Percentiles rank a stretch among this genome's conserved stretches.
Conservation (phyloP, 345 rosid genomes). For the Citrus medica region DNA sequence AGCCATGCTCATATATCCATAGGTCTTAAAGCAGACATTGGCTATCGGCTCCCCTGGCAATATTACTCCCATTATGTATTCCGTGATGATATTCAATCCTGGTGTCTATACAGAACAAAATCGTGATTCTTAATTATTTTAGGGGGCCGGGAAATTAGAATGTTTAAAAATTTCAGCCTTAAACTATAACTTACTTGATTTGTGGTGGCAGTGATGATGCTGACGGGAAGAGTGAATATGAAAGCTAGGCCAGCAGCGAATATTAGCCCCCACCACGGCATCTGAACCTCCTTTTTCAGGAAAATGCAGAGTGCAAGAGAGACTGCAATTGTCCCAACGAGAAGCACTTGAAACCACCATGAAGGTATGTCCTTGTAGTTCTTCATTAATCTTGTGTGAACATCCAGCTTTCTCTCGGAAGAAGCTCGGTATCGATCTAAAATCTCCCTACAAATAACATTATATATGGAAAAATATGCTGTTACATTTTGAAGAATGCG, state of each 20-base stretch:
- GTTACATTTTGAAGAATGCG: background rate
- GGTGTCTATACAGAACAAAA: conserved; percentile 23
- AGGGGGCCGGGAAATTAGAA: background rate
- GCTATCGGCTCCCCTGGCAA: conserved; percentile 34
- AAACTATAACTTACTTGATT: conserved; percentile 33
- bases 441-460: conserved; percentile 33
- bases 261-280: conserved; percentile 52
- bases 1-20: conserved; percentile 40
- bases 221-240: conserved; percentile 43
- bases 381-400: conserved; percentile 42
- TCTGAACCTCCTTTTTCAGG: conserved; percentile 35
- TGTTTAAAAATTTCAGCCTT: background rate
- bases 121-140: background rate
- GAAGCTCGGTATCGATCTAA: conserved; percentile 30
- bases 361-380: conserved; percentile 38
- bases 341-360: conserved; percentile 45
- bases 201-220: conserved; percentile 47
- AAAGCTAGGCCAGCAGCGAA: conserved; percentile 42
- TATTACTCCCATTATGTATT: conserved; percentile 32
- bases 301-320: conserved; percentile 34
- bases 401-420: conserved; percentile 26
- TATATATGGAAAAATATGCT: no score
- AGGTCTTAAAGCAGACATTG: conserved; percentile 37
- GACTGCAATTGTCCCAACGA: conserved; percentile 17
- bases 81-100: conserved; percentile 36